Conservation (phyloP, 2,329 filamentous ascomycete species). For the Lachnellula arida region DNA sequence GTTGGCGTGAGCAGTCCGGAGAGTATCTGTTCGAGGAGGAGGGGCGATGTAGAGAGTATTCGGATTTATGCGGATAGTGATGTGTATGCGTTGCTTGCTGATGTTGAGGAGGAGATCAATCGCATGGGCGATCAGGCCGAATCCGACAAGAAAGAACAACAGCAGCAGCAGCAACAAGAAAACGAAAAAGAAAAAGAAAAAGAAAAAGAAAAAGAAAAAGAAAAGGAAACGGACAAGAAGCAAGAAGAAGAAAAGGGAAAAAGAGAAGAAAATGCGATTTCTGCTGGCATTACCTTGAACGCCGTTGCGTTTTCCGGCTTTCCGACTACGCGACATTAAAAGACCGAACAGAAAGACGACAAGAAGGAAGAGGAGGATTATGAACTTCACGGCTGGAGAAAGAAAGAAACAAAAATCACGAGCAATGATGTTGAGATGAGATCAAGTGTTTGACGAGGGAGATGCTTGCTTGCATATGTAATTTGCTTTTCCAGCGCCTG, state of each 20-base stretch:
- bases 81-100: constrained; percentile 60
- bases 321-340: background rate
- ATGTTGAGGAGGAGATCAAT: constrained; percentile 59
- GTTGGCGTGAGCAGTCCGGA: constrained; percentile 21
- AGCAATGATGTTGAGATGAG: background rate
- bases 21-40: constrained; percentile 14
- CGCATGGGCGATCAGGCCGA: constrained; percentile 30
- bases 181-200: background rate
- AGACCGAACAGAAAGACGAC: background rate
- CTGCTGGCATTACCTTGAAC: constrained; percentile 9
- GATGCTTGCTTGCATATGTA: background rate
- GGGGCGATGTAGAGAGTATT: constrained; percentile 57
- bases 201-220: too few relatives aligned
- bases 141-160: background rate
- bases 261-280: constrained; percentile 6
- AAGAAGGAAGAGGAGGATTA: background rate
- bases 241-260: background rate
- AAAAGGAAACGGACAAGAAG: background rate
- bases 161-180: background rate
- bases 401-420: background rate
- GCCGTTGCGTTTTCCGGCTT: constrained; percentile 17
- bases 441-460: background rate
- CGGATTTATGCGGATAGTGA: constrained; percentile 64
- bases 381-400: background rate
- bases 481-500: background rate